phyloP scores from a whole-genome alignment of 192 early-diverging fungal genomes.

The Umbelopsis isabellina region DNA sequence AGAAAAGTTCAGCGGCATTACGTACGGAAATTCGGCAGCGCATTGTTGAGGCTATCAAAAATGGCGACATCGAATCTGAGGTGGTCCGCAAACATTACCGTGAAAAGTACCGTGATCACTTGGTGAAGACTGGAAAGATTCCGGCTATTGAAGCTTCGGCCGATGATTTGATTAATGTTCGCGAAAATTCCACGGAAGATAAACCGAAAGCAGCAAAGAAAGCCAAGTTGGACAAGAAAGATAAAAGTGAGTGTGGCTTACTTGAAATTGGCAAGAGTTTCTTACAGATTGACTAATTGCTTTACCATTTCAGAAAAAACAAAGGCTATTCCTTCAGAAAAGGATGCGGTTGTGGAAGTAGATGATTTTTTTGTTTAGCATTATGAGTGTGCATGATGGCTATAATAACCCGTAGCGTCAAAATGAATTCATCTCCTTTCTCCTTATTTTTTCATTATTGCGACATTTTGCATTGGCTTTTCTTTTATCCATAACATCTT shows the following conservation, averaged over 20 bases:
- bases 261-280: background rate
- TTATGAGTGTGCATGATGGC: background rate
- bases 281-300: no score
- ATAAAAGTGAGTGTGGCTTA: background rate
- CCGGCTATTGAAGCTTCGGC: background rate
- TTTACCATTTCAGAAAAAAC: background rate
- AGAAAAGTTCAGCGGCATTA: background rate
- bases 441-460: background rate
- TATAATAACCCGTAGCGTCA: background rate
- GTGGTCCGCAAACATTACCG: slow-evolving; percentile 22
- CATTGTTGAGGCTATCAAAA: slow-evolving; percentile 28
- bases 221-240: background rate
- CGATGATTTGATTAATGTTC: slow-evolving; percentile 1
- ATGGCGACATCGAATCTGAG: slow-evolving; percentile 7
- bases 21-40: slow-evolving; percentile 38
- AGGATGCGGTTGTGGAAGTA: background rate
- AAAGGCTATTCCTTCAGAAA: background rate
- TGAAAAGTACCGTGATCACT: slow-evolving; percentile 1
- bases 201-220: background rate
- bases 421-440: background rate
- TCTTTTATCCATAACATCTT: no score
- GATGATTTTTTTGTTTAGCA: slow-evolving; percentile 1
- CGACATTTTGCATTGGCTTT: no score
- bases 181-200: background rate
- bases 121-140: slow-evolving; percentile 18